Evolutionary conservation across 169 alveolate genomes (phyloP), one percentile per base, ranked within the genome.

Genomic region (Eimeria necatrix): DNA sequence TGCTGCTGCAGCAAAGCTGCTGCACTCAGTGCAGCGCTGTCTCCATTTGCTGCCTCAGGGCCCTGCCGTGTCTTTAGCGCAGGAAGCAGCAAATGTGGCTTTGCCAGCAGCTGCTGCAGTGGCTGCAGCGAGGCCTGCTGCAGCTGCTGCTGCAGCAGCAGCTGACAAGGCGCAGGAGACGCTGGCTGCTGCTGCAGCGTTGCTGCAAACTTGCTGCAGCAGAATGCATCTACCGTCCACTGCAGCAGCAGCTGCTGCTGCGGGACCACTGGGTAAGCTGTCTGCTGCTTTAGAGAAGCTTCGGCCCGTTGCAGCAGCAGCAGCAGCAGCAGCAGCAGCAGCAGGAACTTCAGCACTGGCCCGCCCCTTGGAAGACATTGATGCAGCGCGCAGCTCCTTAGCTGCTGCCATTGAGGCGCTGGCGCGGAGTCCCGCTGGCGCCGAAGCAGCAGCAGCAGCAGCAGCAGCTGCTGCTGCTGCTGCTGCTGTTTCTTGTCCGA

Each of bases 1-100:
- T 53, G 90, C 90, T 81, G 90, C 90, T 41, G 90, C 90, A 52
- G 90, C 90, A 52, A 81, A 81, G 90, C 90, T 81, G 26, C 71
- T 81, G 90, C 71, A 0, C 9, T 56, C 24, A 5, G 49, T 51
- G 5, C 16, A 18, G 32, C 74, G 6, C 2, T 52, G 26, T 9
- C 4, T 53, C n/a, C 24, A 8, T 10, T 22, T 49, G 71, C 90
- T 81, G 73, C 71, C 49, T 22, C 14, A 71, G 71, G 71, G 53
- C 12, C 20, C 7, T 8, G 32, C 32, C 24, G n/a, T 81, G 71
- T 52, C 90, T 49, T 71, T 81, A 4, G 90, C 71, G n/a, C 71
- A 81, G 59, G 90, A 56, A 7, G 90, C 90, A 16, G 71, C 90
- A 22, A 51, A 32, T 1, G 9, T 81, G 14, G 90, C 41, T 49